A percentile compares a stretch with the other conserved stretches of the same genome.
Conservation (phyloP, 495 filamentous ascomycete genomes). For the Amphirosellinia nigrospora region DNA sequence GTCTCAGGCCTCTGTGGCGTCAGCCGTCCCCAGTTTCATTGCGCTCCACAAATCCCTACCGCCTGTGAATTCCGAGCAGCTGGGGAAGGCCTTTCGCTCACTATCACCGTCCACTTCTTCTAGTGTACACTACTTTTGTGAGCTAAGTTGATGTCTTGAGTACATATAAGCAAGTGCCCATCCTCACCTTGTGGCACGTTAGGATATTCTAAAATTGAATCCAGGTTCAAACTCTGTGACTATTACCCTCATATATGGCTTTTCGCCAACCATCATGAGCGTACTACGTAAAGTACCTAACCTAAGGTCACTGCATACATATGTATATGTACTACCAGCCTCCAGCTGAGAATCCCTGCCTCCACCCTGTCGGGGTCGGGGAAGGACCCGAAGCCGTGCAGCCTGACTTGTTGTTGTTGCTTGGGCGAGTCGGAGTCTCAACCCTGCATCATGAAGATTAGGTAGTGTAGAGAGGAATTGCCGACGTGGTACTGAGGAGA, state of each 20-base stretch:
- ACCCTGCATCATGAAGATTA: not conserved
- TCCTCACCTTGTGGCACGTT: not conserved
- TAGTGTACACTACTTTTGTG: too few species aligned
- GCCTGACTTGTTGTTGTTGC: not conserved
- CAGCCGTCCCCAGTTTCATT: conserved; percentile 14
- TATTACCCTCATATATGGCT: not conserved
- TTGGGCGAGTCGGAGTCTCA: conserved; percentile 10
- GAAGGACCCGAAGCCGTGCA: conserved; percentile 23
- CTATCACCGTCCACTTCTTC: not conserved
- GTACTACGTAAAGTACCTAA: too few species aligned
- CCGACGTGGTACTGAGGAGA: not conserved
- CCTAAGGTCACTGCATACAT: too few species aligned
- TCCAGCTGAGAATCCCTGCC: conserved; percentile 1
- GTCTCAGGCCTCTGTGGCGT: conserved; percentile 13
- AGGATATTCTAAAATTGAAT: not conserved
- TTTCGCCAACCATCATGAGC: too few species aligned
- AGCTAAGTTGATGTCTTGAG: not conserved
- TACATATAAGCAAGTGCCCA: not conserved
- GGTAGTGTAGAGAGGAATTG: too few species aligned
- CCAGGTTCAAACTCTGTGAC: not conserved
- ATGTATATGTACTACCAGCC: not conserved
- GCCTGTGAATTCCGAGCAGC: conserved; percentile 10
- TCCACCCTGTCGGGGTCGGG: conserved; percentile 16
- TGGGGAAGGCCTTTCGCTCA: not conserved
- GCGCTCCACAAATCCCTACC: conserved; percentile 13